phyloP scores from a whole-genome alignment of 129 eudicot species.

The Deinandra increscens region DNA sequence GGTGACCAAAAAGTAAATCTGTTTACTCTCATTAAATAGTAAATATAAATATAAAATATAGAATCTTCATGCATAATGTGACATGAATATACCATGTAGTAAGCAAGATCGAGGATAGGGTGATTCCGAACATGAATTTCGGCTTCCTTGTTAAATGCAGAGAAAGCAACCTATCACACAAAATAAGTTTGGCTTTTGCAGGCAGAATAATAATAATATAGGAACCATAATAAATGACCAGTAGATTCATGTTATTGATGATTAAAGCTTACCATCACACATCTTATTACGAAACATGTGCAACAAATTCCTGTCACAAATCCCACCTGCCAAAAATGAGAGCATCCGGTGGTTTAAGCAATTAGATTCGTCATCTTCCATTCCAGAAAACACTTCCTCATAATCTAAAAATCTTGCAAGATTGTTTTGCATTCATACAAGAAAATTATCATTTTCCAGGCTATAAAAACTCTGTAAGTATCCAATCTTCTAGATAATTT shows the following conservation, averaged over 20 bases:
- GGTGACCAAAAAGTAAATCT: not conserved
- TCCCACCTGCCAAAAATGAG: constrained; percentile 58
- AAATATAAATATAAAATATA: no score
- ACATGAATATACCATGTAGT: constrained; percentile 56
- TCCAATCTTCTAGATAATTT: no score
- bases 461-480: no score
- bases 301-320: constrained; percentile 79
- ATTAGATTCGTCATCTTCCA: constrained; percentile 15
- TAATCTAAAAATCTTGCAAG: no score
- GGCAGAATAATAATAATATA: not conserved
- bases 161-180: constrained; percentile 44
- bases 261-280: constrained; percentile 62
- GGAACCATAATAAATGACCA: not conserved
- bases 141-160: constrained; percentile 67
- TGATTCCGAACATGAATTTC: constrained; percentile 71
- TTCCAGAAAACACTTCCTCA: not conserved
- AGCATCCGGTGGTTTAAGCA: not conserved
- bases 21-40: not conserved
- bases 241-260: not conserved
- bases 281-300: constrained; percentile 79
- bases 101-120: constrained; percentile 63
- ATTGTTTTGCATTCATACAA: not conserved
- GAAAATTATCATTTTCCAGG: no score
- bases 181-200: not conserved
- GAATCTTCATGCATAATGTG: not conserved